phyloP scores from a whole-genome alignment of 805 yeast genomes.

The Kockiozyma suomiensis region DNA sequence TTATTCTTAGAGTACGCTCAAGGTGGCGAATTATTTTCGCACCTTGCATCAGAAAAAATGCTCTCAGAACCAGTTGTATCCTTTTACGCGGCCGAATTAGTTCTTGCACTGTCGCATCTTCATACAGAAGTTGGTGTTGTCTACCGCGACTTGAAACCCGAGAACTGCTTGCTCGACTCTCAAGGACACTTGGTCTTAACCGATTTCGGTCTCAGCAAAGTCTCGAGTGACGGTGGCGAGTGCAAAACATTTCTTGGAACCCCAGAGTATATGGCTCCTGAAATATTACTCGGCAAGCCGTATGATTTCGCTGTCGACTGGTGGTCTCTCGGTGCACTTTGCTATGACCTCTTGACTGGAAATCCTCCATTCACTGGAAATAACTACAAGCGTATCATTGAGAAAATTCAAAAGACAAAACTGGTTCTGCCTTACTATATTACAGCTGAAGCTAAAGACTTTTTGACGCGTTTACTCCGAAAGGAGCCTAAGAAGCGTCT shows the following conservation, averaged over 20 bases:
- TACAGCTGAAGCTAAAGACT: constrained; percentile 77
- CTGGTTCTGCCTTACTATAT: constrained; percentile 72
- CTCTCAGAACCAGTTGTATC: constrained; percentile 62
- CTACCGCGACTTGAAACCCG: constrained; percentile 87
- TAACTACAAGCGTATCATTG: constrained; percentile 72
- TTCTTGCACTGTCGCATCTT: constrained; percentile 72
- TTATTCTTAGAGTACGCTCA: constrained; percentile 77
- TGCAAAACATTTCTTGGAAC: constrained; percentile 71
- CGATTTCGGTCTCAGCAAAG: constrained; percentile 75
- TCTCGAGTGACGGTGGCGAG: constrained; percentile 46
- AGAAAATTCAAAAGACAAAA: constrained; percentile 68
- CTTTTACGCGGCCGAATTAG: constrained; percentile 78
- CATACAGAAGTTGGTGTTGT: constrained; percentile 75
- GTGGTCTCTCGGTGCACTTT: constrained; percentile 88
- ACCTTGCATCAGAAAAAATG: constrained; percentile 53
- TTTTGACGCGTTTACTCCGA: constrained; percentile 63
- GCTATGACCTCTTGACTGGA: constrained; percentile 79
- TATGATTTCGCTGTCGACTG: constrained; percentile 84
- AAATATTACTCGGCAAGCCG: constrained; percentile 72
- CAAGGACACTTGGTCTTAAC: constrained; percentile 82
- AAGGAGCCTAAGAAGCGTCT: constrained; percentile 69
- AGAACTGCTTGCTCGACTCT: constrained; percentile 76
- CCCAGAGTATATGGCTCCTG: constrained; percentile 90
- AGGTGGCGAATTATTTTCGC: constrained; percentile 83
- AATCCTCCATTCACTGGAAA: constrained; percentile 88